Conservation (phyloP, 2,329 filamentous ascomycete species). For the Sarocladium kiliense region DNA sequence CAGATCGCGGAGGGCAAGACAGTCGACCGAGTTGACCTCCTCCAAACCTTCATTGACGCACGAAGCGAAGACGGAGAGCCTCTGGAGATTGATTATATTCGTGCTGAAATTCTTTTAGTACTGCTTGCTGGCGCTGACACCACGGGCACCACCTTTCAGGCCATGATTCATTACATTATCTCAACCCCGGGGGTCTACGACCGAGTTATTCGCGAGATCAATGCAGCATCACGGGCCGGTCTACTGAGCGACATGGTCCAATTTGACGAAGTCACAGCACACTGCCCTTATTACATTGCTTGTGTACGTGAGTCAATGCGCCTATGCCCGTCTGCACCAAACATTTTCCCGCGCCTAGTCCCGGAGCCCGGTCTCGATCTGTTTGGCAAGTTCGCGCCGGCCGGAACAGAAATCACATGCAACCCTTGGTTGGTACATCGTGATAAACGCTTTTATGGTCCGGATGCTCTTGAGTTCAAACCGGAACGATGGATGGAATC, state of each 20-base stretch:
- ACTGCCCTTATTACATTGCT: constrained; percentile 42
- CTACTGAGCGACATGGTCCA: constrained; percentile 30
- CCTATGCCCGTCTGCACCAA: constrained; percentile 44
- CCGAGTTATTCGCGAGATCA: background rate
- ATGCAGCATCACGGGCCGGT: background rate
- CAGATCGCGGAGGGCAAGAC: constrained; percentile 28
- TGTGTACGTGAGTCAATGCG: constrained; percentile 47
- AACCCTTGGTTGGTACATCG: constrained; percentile 43
- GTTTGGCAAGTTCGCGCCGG: constrained; percentile 25
- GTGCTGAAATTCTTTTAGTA: constrained; percentile 46
- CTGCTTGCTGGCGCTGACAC: constrained; percentile 48
- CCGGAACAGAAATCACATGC: constrained; percentile 36
- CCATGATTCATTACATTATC: constrained; percentile 38
- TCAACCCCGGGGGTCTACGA: constrained; percentile 31
- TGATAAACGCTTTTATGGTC: constrained; percentile 32
- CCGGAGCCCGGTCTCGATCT: constrained; percentile 24
- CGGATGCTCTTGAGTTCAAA: constrained; percentile 25
- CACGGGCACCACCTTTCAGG: constrained; percentile 45
- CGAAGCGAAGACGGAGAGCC: constrained; percentile 39
- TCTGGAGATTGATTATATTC: constrained; percentile 44
- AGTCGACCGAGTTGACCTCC: background rate
- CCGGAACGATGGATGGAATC: background rate
- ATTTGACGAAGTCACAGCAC: constrained; percentile 34
- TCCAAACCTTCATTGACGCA: constrained; percentile 35
- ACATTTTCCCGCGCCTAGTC: constrained; percentile 42